Percentiles rank a stretch among this genome's conserved stretches.
phyloP scores from a whole-genome alignment of 1,284 basidiomycete species.

The Boletus semigastroideus region DNA sequence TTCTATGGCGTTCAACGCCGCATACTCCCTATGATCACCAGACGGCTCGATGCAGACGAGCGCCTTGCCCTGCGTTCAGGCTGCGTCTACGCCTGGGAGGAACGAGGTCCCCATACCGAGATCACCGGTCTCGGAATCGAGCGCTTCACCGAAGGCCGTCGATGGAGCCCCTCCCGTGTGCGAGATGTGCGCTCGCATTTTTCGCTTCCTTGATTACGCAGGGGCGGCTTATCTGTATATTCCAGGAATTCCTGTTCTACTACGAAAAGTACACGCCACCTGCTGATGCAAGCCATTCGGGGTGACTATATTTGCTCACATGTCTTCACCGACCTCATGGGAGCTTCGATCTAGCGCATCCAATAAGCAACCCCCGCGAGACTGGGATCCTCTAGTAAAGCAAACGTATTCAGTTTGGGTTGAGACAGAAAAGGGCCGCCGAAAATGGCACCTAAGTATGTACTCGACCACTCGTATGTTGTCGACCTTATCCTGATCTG shows the following conservation, averaged over 20 bases:
- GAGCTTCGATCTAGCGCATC: constrained; percentile 27
- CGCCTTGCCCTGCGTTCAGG: constrained; percentile 62
- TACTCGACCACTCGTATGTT: constrained; percentile 17
- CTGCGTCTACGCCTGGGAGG: constrained; percentile 84
- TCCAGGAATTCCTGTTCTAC: constrained; percentile 78
- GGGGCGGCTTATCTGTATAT: constrained; percentile 3
- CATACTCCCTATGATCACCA: constrained; percentile 68
- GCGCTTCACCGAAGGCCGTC: constrained; percentile 72
- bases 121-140: constrained; percentile 79
- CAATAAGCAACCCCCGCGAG: constrained; percentile 51
- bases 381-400: constrained; percentile 73
- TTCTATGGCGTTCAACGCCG: constrained; percentile 71
- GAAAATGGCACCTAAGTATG: constrained; percentile 79
- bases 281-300: constrained; percentile 40
- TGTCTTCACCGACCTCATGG: constrained; percentile 9
- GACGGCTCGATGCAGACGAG: constrained; percentile 76
- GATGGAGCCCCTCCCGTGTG: constrained; percentile 76
- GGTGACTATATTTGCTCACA: constrained; percentile 33
- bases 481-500: constrained; percentile 12
- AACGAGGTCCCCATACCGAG: constrained; percentile 71
- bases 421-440: constrained; percentile 56
- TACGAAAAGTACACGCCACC: constrained; percentile 66
- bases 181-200: constrained; percentile 58
- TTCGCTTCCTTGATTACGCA: not conserved
- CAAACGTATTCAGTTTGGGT: constrained; percentile 78